These are phyloP conservation scores for Funneliformis caledonium DNA, from an alignment of 371 early-diverging fungal species.

Conservation along the genomic window DNA sequence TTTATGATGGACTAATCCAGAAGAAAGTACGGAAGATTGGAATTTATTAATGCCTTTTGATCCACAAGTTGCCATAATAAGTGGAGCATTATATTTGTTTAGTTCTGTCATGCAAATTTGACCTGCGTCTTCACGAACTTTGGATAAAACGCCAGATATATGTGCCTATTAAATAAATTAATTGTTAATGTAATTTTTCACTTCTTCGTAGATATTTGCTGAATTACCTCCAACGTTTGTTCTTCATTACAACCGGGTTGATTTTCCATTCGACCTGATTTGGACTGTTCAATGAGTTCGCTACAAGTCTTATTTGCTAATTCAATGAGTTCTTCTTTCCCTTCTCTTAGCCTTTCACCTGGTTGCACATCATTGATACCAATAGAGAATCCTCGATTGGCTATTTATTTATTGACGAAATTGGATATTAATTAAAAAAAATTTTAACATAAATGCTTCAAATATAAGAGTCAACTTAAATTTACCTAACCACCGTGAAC, in stretches of 20 bases:
- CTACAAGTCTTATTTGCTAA: slow-evolving; percentile 88
- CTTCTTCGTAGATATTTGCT: not conserved
- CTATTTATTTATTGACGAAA: slow-evolving; percentile 42
- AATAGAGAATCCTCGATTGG: slow-evolving; percentile 96
- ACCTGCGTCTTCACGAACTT: slow-evolving; percentile 97
- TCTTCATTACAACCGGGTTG: slow-evolving; percentile 91
- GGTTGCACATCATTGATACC: slow-evolving; percentile 99
- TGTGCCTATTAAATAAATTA: slow-evolving; percentile 50
- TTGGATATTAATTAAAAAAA: not conserved
- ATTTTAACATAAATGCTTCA: not conserved
- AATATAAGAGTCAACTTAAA: slow-evolving; percentile 9
- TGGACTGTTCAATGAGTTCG: slow-evolving; percentile 76
- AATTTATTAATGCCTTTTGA: slow-evolving; percentile 79
- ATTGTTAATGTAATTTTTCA: not conserved
- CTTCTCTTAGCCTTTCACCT: slow-evolving; percentile 70
- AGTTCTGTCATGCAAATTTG: slow-evolving; percentile 94
- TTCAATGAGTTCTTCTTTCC: slow-evolving; percentile 81
- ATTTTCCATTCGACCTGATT: slow-evolving; percentile 74
- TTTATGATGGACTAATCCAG: not conserved
- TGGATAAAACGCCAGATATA: slow-evolving; percentile 89
- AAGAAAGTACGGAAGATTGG: not conserved
- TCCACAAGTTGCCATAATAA: slow-evolving; percentile 98
- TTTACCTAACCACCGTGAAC: slow-evolving; percentile 88
- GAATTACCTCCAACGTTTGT: slow-evolving; percentile 79
- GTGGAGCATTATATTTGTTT: slow-evolving; percentile 94